Conservation (phyloP, 2,329 filamentous ascomycete genomes). For the Aspergillus pseudotamarii region DNA sequence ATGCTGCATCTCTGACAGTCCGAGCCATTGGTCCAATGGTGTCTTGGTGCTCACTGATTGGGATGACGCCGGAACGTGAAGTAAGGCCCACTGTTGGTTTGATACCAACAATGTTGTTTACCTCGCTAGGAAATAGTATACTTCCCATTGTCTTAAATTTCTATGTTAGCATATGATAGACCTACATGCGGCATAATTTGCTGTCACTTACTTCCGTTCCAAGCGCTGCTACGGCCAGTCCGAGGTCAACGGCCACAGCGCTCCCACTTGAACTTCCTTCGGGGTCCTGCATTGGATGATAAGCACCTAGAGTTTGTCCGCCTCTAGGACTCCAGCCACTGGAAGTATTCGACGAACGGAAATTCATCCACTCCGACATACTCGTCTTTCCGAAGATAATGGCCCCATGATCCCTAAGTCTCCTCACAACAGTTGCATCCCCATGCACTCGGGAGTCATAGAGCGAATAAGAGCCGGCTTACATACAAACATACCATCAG, state of each 20-base stretch:
- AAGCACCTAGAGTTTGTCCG: conserved; percentile 64
- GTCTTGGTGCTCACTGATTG: conserved; percentile 62
- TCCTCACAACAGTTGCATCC: conserved; percentile 62
- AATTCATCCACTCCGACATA: conserved; percentile 68
- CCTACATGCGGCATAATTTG: background rate
- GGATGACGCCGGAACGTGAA: conserved; percentile 62
- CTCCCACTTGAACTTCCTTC: conserved; percentile 65
- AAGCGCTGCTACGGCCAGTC: conserved; percentile 60
- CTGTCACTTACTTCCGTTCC: conserved; percentile 56
- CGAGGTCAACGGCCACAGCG: conserved; percentile 61
- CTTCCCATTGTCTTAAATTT: conserved; percentile 58
- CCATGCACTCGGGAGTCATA: conserved; percentile 59
- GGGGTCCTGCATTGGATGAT: conserved; percentile 64
- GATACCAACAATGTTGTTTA: conserved; percentile 68
- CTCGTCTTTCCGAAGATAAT: conserved; percentile 69
- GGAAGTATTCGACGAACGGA: conserved; percentile 55
- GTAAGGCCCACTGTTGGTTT: conserved; percentile 69
- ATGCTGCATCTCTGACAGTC: conserved; percentile 61
- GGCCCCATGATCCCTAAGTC: conserved; percentile 62
- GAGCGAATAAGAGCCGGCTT: conserved; percentile 65
- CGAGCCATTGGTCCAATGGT: conserved; percentile 61
- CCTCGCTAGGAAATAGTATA: conserved; percentile 58
- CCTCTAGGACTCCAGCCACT: conserved; percentile 68
- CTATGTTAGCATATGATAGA: conserved; percentile 16
- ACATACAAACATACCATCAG: background rate